Conservation (phyloP, 129 eudicot genomes). For the Glebionis coronaria region DNA sequence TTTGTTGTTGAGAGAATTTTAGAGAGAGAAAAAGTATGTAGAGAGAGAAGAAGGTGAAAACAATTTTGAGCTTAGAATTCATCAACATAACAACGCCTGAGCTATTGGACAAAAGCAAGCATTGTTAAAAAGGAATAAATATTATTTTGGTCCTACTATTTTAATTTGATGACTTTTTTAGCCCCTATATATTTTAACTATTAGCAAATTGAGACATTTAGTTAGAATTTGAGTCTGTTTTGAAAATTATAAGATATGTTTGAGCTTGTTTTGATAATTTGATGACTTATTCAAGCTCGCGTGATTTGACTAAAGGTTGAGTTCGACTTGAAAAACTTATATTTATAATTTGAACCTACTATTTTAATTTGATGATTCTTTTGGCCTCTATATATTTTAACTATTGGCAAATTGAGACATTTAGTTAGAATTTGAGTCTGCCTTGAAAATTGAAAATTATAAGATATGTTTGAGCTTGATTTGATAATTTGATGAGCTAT, state of each 20-base stretch:
- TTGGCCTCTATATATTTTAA: constrained; percentile 4
- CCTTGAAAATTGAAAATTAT: no score
- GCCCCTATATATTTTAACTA: constrained; percentile 5
- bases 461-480: no score
- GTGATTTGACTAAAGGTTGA: no score
- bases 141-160: constrained; percentile 21
- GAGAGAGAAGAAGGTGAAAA: constrained; percentile 34
- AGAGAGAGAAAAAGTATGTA: constrained; percentile 29
- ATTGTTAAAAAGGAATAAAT: constrained; percentile 32
- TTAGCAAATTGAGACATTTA: no score
- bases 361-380: constrained; percentile 4
- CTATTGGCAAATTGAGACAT: no score
- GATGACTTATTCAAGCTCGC: no score
- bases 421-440: no score
- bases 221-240: no score
- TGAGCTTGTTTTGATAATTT: no score
- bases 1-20: constrained; percentile 33
- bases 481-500: no score
- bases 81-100: constrained; percentile 60
- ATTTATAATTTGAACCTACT: constrained; percentile 25
- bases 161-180: constrained; percentile 1
- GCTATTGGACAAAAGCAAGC: constrained; percentile 38
- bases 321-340: no score
- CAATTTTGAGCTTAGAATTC: constrained; percentile 85
- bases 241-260: no score